Percentiles rank a stretch among this genome's conserved stretches.
Conservation (phyloP, 495 filamentous ascomycete species). For the Polyplosphaeria fusca region DNA sequence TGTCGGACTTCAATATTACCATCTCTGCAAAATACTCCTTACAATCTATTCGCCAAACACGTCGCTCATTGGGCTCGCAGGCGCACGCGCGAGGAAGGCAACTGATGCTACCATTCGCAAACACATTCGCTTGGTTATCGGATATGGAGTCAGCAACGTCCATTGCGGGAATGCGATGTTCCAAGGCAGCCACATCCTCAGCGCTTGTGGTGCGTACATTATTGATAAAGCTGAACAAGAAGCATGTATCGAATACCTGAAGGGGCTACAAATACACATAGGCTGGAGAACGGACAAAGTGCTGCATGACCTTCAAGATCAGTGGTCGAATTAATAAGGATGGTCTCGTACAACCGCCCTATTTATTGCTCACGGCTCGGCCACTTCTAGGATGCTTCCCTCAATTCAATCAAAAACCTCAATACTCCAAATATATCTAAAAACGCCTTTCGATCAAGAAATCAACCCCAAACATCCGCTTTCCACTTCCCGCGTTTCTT, state of each 20-base stretch:
- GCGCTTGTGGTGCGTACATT: slow-evolving; percentile 15
- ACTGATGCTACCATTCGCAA: slow-evolving; percentile 13
- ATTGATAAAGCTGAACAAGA: slow-evolving; percentile 10
- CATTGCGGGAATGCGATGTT: slow-evolving; percentile 23
- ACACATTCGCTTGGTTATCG: slow-evolving; percentile 12
- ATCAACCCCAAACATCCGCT: slow-evolving; percentile 51
- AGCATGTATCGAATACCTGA: slow-evolving; percentile 17
- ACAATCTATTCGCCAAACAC: slow-evolving; percentile 18
- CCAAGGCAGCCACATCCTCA: slow-evolving; percentile 18
- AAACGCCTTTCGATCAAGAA: background rate
- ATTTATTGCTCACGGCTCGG: background rate
- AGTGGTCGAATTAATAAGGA: slow-evolving; percentile 13
- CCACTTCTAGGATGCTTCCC: background rate
- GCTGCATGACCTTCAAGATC: slow-evolving; percentile 9
- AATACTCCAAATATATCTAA: background rate
- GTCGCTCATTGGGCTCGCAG: slow-evolving; percentile 11
- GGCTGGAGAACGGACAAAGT: slow-evolving; percentile 22
- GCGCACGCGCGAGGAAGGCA: slow-evolving; percentile 1
- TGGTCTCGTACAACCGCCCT: too few species aligned
- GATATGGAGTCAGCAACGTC: slow-evolving; percentile 14
- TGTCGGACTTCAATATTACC: slow-evolving; percentile 24
- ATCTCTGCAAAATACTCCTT: slow-evolving; percentile 19
- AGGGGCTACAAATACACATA: slow-evolving; percentile 1
- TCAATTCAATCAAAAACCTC: too few species aligned
- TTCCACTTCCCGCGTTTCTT: slow-evolving; percentile 51